Conservation (phyloP, 1,139 yeast species). For the Torulaspora pretoriensis region DNA sequence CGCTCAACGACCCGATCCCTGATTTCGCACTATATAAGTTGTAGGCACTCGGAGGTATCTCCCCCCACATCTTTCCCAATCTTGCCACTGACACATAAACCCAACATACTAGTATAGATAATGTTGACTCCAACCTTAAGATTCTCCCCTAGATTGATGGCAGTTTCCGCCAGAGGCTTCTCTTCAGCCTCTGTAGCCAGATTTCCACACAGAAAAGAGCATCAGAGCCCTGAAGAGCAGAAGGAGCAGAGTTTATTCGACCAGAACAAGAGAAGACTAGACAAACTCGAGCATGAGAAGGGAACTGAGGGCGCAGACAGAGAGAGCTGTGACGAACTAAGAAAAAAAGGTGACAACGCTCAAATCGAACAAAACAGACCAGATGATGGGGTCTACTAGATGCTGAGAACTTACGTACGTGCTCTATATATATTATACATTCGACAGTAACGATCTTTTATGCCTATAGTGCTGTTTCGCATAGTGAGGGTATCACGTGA, state of each 20-base stretch:
- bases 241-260: slow-evolving; percentile 30
- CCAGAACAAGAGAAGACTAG: slow-evolving; percentile 28
- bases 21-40: background rate
- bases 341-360: slow-evolving; percentile 33
- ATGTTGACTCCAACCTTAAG: slow-evolving; percentile 10
- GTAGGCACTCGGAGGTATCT: background rate
- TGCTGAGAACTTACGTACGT: background rate
- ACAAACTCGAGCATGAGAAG: slow-evolving; percentile 28
- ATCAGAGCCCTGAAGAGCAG: slow-evolving; percentile 21
- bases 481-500: background rate
- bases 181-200: slow-evolving; percentile 8
- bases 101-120: background rate
- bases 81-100: no score
- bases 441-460: background rate
- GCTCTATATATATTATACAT: slow-evolving; percentile 1
- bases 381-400: slow-evolving; percentile 35
- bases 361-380: slow-evolving; percentile 36
- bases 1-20: background rate
- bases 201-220: slow-evolving; percentile 19
- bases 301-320: slow-evolving; percentile 12
- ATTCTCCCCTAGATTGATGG: slow-evolving; percentile 3
- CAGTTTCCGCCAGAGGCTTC: slow-evolving; percentile 9
- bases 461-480: background rate
- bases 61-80: no score
- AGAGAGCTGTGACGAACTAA: slow-evolving; percentile 24